Base-by-base conservation (phyloP, 495 filamentous ascomycete species). In the Corynascus novoguineensis region DNA sequence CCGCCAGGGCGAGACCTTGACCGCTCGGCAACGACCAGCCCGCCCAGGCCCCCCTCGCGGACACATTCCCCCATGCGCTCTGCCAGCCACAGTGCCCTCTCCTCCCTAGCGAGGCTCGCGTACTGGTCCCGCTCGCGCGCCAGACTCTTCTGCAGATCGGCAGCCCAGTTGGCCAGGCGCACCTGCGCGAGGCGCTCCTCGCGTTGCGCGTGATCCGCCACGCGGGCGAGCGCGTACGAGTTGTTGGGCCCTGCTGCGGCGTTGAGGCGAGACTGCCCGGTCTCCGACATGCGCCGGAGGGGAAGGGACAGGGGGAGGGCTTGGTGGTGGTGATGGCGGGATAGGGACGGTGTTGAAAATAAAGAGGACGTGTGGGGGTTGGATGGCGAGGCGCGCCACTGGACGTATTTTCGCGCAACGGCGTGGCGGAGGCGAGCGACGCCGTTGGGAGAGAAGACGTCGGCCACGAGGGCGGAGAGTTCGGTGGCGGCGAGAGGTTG, bases 341-440 rank as follows among this genome's bases (percentile, higher is more conserved):
- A 24, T 12, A 12, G 27, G 11, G 27, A 52, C 17, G 21, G 35
- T 12, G 35, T 38, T 38, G n/a, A 14, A 3, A 11, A 9, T 3
- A 41, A 34, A 2, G 14, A 35, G 5, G 41, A 17, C 3, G 27
- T 22, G 40, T n/a, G 41, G 1, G 42, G 45, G 50, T 46, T 29
- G 22, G 34, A 48, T 37, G 17, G 19, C 1, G 17, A 21, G 28
- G 40, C 19, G 27, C 84, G 80, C 78, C 83, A 87, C 37, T 83
- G 80, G n/a, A 92, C 70, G 60, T 92, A 87, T 68, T 96, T 97
- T 71, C 86, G 89, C 1, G 91, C 91, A 10, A 91, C 85, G 3
- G 85, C 78, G 69, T 97, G 89, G 37, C 93, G 84, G 29, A 97
- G 81, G 81, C 88, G 92, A n/a, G 89, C 82, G 27, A 89, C 78